Evolutionary conservation across 257 asterid genomes (phyloP).

Genomic region (Avicennia marina): DNA sequence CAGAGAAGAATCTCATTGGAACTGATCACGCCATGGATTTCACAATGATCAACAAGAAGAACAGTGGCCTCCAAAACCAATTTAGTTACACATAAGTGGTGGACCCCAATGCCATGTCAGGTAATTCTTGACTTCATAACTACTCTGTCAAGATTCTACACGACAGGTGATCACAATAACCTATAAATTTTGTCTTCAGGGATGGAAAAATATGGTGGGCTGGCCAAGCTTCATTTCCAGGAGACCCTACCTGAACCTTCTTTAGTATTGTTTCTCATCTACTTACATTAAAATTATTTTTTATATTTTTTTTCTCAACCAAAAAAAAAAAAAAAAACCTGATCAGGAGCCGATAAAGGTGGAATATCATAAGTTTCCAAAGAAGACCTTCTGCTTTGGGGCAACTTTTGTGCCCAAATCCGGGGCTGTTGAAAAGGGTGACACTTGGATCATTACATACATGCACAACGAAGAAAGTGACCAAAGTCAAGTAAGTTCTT

Average conservation of each 20-base stretch:
- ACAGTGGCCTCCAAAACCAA: conserved; percentile 30
- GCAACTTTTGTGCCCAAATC: conserved; percentile 41
- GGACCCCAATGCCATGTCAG: conserved; percentile 37
- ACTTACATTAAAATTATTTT: too few species aligned
- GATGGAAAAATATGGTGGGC: conserved; percentile 58
- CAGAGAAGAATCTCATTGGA: conserved; percentile 47
- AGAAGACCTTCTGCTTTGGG: conserved; percentile 54
- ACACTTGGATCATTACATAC: conserved; percentile 54
- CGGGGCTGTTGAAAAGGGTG: conserved; percentile 44
- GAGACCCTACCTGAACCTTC: conserved; percentile 1
- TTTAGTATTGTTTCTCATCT: background rate
- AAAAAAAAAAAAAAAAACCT: too few species aligned
- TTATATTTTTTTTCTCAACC: too few species aligned
- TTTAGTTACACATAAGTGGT: conserved; percentile 51
- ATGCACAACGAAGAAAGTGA: conserved; percentile 43
- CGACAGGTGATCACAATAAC: conserved; percentile 31
- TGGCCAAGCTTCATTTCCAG: conserved; percentile 50
- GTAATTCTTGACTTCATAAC: too few species aligned
- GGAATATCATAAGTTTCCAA: conserved; percentile 45
- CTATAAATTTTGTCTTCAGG: conserved; percentile 23
- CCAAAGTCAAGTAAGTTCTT: conserved; percentile 43
- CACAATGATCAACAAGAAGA: conserved; percentile 51
- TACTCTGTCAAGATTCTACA: too few species aligned
- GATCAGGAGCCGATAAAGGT: conserved; percentile 25
- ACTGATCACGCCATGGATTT: conserved; percentile 52